Evolutionary conservation across 208 protist species (phyloP), one percentile per base, ranked within the genome.

Genomic region (Leishmania martiniquensis): DNA sequence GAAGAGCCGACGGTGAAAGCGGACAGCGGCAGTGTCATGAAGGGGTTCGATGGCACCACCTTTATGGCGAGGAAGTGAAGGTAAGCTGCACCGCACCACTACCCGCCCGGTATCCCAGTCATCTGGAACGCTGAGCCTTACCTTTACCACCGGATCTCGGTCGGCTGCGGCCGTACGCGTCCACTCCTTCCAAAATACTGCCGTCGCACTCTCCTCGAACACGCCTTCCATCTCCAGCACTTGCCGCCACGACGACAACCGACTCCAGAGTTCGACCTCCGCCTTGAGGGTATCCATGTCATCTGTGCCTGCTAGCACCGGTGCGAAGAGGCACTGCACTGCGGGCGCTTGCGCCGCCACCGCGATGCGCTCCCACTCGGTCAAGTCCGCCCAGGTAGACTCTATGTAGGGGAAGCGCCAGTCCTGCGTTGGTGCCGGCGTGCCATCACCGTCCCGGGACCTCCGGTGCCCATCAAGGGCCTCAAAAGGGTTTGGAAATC

Each of bases 401-500:
- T 74, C 74, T 34, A n/a, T 25, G 68, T 60, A 55, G 51, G 25
- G 68, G 2, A 45, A 34, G 39, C 75, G 80, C 69, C 59, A 72
- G 51, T 70, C 59, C 57, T 77, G 74, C 54, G 69, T 20, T n/a
- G 4, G n/a, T 13, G n/a, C 13, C 10, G 54, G 17, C 32, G 54
- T n/a, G 44, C 13, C 9, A n/a, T 51, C 52, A 45, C 34, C 44
- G 71, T 25, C 12, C 25, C 42, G 45, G n/a, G 15, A 29, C n/a
- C 37, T 68, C 20, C 75, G 71, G 45, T 39, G 66, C 15, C 49
- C 65, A 32, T n/a, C 6, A 32, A 71, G 44, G 20, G 32, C 39
- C 42, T 57, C 54, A 65, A 90, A 92, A 5, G 88, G 90, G 25
- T 84, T 90, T 1, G 69, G 29, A 49, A 74, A 82, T 4, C 67